phyloP scores from a whole-genome alignment of 139 green algal species.

The Desmodesmus armatus region DNA sequence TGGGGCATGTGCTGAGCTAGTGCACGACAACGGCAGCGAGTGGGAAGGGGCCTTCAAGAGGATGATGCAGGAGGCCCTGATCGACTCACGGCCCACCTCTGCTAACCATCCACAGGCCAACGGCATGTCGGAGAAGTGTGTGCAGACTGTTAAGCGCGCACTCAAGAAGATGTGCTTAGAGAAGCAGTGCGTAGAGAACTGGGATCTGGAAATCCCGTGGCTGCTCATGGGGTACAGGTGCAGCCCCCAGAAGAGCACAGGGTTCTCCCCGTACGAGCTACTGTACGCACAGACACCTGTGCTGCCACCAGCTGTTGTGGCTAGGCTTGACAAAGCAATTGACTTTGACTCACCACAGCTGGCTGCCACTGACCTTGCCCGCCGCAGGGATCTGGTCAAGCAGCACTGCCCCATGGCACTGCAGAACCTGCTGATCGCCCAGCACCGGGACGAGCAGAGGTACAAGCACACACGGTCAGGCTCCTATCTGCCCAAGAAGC shows the following conservation, averaged over 20 bases:
- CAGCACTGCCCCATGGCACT: not conserved
- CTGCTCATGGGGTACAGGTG: constrained; percentile 44
- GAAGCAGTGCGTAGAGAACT: not conserved
- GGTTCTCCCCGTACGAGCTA: constrained; percentile 22
- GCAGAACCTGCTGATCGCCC: constrained; percentile 47
- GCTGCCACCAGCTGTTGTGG: not conserved
- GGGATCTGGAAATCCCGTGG: constrained; percentile 23
- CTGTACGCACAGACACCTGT: constrained; percentile 26
- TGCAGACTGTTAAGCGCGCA: not conserved
- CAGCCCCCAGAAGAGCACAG: constrained; percentile 1
- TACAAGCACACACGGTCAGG: constrained; percentile 33
- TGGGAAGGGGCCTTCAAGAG: not conserved
- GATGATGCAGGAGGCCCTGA: not conserved
- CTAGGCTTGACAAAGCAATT: not conserved
- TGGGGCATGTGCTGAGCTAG: not conserved
- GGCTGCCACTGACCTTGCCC: not conserved
- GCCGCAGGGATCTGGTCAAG: not conserved
- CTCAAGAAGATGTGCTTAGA: constrained; percentile 7
- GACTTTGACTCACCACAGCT: not conserved
- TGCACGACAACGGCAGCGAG: not conserved
- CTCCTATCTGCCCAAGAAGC: not conserved
- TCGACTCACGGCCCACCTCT: not conserved
- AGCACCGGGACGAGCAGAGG: constrained; percentile 42
- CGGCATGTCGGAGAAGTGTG: not conserved
- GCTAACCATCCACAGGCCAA: too few relatives aligned